Percentiles rank a stretch among this genome's conserved stretches.
phyloP scores from a whole-genome alignment of 305 asterid genomes.

The Solanum aculeatissimum region DNA sequence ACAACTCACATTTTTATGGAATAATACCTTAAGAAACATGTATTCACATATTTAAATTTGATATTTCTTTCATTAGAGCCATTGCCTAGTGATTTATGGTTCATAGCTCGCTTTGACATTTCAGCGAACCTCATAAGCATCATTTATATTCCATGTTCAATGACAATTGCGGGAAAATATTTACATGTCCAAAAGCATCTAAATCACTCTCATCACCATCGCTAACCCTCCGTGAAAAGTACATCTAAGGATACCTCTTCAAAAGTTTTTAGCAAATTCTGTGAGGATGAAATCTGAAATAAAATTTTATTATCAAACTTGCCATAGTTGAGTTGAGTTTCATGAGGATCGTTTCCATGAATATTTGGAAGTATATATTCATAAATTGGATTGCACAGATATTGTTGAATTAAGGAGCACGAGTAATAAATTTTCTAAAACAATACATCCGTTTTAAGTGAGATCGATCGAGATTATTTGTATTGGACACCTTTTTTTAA shows the following conservation, averaged over 20 bases:
- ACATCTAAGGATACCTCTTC: background rate
- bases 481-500: no score
- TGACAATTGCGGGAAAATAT: no score
- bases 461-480: no score
- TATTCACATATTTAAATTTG: background rate
- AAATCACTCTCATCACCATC: no score
- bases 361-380: background rate
- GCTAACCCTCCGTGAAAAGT: background rate
- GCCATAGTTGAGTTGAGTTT: no score
- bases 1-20: background rate
- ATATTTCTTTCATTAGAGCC: background rate
- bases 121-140: background rate
- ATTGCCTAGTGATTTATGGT: background rate
- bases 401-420: background rate
- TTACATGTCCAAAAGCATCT: no score
- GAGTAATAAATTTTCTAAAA: background rate
- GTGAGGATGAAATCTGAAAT: no score
- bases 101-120: background rate
- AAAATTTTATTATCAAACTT: no score
- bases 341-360: background rate
- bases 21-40: background rate
- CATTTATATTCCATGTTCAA: background rate
- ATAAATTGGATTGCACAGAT: background rate
- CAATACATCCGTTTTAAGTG: background rate
- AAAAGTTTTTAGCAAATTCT: no score